phyloP scores from a whole-genome alignment of 805 yeast species.

The Clavispora santaluciae region DNA sequence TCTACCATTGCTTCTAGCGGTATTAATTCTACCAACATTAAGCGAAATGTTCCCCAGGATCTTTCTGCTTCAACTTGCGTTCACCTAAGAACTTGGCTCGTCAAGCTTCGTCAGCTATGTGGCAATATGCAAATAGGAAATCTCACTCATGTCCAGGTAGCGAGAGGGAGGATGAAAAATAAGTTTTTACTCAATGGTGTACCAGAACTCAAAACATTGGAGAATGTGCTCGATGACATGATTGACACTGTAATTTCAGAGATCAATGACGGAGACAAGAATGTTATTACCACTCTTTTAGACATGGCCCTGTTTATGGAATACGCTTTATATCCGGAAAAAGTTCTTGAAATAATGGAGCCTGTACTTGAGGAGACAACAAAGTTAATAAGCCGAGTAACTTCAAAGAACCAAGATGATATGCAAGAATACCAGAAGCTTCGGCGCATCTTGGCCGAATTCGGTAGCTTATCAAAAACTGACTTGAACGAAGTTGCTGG shows the following conservation, averaged over 20 bases:
- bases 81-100: conserved; percentile 65
- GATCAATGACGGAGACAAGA: conserved; percentile 45
- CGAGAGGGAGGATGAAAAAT: conserved; percentile 7
- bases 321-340: conserved; percentile 43
- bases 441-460: conserved; percentile 1
- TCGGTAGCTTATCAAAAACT: conserved; percentile 20
- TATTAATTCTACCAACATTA: conserved; percentile 48
- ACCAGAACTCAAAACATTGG: conserved; percentile 43
- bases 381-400: conserved; percentile 1
- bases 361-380: conserved; percentile 20
- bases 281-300: conserved; percentile 39
- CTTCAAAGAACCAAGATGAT: conserved; percentile 1
- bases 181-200: conserved; percentile 12
- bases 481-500: conserved; percentile 3
- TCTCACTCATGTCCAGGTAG: conserved; percentile 9
- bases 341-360: conserved; percentile 47
- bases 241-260: conserved; percentile 50
- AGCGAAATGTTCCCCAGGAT: conserved; percentile 46
- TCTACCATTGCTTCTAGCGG: conserved; percentile 58
- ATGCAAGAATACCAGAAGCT: background rate
- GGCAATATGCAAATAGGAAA: conserved; percentile 65
- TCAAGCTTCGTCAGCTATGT: conserved; percentile 69
- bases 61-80: conserved; percentile 37
- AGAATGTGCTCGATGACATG: conserved; percentile 65
- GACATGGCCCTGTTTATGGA: conserved; percentile 72